phyloP scores from a whole-genome alignment of 1,139 yeast genomes.

The Candida buenavistaensis region DNA sequence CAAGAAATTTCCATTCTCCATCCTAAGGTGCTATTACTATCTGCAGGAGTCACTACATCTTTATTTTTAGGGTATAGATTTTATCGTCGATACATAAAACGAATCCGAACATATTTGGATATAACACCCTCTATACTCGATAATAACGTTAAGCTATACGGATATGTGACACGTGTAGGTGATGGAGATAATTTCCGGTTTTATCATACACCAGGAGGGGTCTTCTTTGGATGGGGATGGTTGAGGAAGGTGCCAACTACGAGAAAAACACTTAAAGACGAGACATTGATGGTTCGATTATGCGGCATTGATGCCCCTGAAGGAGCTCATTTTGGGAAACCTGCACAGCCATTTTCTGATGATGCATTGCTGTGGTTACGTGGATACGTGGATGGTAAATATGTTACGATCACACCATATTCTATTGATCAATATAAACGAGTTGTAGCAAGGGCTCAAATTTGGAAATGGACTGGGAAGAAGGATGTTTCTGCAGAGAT shows the following conservation, averaged over 20 bases:
- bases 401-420: slow-evolving; percentile 74
- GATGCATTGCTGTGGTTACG: slow-evolving; percentile 84
- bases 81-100: slow-evolving; percentile 34
- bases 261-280: slow-evolving; percentile 51
- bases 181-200: slow-evolving; percentile 96
- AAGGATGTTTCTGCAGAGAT: slow-evolving; percentile 85
- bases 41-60: slow-evolving; percentile 38
- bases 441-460: slow-evolving; percentile 77
- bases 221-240: slow-evolving; percentile 93
- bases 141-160: slow-evolving; percentile 48
- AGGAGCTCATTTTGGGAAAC: slow-evolving; percentile 89
- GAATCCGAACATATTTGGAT: slow-evolving; percentile 39
- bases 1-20: slow-evolving; percentile 29
- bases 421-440: slow-evolving; percentile 87
- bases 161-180: slow-evolving; percentile 88
- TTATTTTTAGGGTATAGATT: slow-evolving; percentile 31
- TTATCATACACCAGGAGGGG: slow-evolving; percentile 93
- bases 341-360: slow-evolving; percentile 84
- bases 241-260: slow-evolving; percentile 50
- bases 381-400: slow-evolving; percentile 58
- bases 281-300: slow-evolving; percentile 66
- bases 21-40: slow-evolving; percentile 42
- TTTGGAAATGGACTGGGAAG: slow-evolving; percentile 73
- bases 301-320: slow-evolving; percentile 99
- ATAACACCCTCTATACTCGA: slow-evolving; percentile 41